Conservation (phyloP, 108 stramenopile species). For the Nitzschia palea region DNA sequence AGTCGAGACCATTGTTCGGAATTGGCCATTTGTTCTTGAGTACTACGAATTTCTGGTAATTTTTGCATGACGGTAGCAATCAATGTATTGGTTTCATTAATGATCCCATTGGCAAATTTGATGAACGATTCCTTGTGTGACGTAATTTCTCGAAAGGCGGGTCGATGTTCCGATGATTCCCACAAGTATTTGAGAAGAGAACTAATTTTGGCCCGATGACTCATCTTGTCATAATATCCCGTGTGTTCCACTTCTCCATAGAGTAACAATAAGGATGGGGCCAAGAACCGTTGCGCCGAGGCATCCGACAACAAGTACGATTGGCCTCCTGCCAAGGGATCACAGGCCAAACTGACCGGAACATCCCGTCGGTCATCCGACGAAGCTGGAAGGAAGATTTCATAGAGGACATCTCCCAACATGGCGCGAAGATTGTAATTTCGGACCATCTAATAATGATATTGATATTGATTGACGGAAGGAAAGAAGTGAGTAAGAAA, state of each 20-base stretch:
- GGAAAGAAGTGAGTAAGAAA: constrained; percentile 7
- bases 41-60: constrained; percentile 86
- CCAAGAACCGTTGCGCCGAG: constrained; percentile 83
- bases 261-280: constrained; percentile 91
- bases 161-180: constrained; percentile 88
- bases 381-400: constrained; percentile 78
- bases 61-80: constrained; percentile 95
- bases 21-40: constrained; percentile 89
- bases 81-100: constrained; percentile 97
- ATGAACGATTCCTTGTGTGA: constrained; percentile 87
- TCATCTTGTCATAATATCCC: constrained; percentile 94
- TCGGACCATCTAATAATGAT: constrained; percentile 68
- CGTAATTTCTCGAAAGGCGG: constrained; percentile 89
- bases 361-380: constrained; percentile 59
- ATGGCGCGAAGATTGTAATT: constrained; percentile 94
- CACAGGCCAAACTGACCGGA: constrained; percentile 58
- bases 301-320: constrained; percentile 77
- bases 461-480: background rate
- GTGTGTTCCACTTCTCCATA: constrained; percentile 98
- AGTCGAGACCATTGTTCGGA: constrained; percentile 82
- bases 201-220: constrained; percentile 90
- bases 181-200: constrained; percentile 92
- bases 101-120: constrained; percentile 97
- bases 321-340: constrained; percentile 68
- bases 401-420: constrained; percentile 90